These are phyloP conservation scores for Annona squamosa DNA, from an alignment of 164 flowering plant species.

Conservation along the genomic window DNA sequence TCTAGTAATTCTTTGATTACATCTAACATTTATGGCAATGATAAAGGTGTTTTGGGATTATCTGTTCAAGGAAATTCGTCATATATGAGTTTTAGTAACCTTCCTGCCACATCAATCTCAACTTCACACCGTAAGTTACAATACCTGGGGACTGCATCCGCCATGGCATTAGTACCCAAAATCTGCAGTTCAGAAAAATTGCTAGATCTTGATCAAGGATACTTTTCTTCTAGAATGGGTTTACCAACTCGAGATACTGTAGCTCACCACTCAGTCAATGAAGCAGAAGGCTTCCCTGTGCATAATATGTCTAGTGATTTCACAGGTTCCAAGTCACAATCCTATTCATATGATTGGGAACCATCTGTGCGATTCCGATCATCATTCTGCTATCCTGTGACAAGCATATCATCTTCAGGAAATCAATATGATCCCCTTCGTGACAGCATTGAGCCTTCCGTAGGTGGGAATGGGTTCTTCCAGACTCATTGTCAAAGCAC, in stretches of 20 bases:
- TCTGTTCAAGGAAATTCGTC: not conserved
- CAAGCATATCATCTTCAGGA: conserved; percentile 32
- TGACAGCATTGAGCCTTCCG: conserved; percentile 52
- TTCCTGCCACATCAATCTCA: conserved; percentile 8
- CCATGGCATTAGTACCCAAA: conserved; percentile 21
- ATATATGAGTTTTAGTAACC: no score
- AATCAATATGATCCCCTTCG: conserved; percentile 58
- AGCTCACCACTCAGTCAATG: conserved; percentile 24
- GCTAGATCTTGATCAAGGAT: conserved; percentile 18
- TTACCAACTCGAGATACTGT: conserved; percentile 27
- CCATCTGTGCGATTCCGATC: conserved; percentile 80
- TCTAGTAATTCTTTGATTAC: conserved; percentile 15
- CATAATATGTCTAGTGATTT: conserved; percentile 1
- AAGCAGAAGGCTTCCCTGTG: conserved; percentile 11
- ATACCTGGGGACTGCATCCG: conserved; percentile 14
- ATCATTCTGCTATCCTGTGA: conserved; percentile 36
- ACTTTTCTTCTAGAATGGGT: conserved; percentile 18
- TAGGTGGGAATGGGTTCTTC: conserved; percentile 20
- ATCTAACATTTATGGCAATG: conserved; percentile 14
- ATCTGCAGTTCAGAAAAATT: conserved; percentile 14
- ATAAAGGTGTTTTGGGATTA: not conserved
- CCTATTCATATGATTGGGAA: conserved; percentile 46
- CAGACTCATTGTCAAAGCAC: conserved; percentile 20
- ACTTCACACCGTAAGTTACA: conserved; percentile 4
- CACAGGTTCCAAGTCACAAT: conserved; percentile 18